These are phyloP conservation scores for Aspergillus sclerotialis DNA, from an alignment of 2,329 filamentous ascomycete species.

Conservation along the genomic window DNA sequence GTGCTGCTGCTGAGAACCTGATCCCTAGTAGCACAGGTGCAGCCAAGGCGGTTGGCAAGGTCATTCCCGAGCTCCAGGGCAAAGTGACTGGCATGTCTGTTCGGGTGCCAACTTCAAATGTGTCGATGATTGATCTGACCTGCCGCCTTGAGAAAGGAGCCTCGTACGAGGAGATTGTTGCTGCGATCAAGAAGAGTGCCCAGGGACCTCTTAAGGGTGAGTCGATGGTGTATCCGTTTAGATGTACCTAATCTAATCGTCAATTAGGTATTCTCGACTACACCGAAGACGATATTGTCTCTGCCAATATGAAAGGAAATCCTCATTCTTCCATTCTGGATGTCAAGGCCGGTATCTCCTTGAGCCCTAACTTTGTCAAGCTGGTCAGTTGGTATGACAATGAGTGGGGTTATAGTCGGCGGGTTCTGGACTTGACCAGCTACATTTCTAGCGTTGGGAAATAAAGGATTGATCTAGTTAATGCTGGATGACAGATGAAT, in stretches of 20 bases:
- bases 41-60: constrained; percentile 99
- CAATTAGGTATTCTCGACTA: constrained; percentile 75
- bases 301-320: constrained; percentile 88
- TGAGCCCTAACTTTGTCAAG: constrained; percentile 99
- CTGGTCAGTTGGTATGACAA: constrained; percentile 98
- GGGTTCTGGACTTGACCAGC: constrained; percentile 70
- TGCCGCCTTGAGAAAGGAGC: constrained; percentile 84
- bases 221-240: background rate
- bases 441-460: no score
- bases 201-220: constrained; percentile 77
- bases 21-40: constrained; percentile 98
- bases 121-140: constrained; percentile 97
- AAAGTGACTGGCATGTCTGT: constrained; percentile 99
- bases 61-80: constrained; percentile 95
- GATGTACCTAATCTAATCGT: constrained; percentile 1
- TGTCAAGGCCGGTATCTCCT: constrained; percentile 96
- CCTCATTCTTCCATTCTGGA: constrained; percentile 96
- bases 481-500: no score
- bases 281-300: constrained; percentile 96
- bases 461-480: no score
- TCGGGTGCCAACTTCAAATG: constrained; percentile 97
- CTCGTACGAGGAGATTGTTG: constrained; percentile 77
- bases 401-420: constrained; percentile 99
- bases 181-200: constrained; percentile 77
- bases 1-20: constrained; percentile 98